Percentiles rank a stretch among this genome's conserved stretches.
Conservation (phyloP, 495 filamentous ascomycete genomes). For the Aspergillus coremiiformis region DNA sequence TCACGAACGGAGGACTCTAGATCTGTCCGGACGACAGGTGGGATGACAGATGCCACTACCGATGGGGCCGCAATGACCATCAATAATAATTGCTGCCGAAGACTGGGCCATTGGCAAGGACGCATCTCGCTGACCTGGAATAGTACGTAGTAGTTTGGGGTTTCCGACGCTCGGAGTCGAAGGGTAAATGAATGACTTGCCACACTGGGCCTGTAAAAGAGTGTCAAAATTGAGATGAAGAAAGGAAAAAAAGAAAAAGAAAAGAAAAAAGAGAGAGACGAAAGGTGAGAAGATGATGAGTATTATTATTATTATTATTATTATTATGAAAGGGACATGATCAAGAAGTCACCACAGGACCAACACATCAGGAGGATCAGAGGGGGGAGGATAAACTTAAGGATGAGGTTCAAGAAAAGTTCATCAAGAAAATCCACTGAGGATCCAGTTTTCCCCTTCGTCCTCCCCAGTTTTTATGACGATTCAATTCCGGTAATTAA, state of each 20-base stretch:
- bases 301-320: not conserved
- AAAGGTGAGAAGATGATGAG: not conserved
- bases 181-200: not conserved
- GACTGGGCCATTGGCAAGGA: not conserved
- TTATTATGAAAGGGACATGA: constrained; percentile 1
- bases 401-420: not conserved
- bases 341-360: not conserved
- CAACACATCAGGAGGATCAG: not conserved
- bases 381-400: not conserved
- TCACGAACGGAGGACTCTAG: constrained; percentile 4
- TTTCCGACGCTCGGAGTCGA: not conserved
- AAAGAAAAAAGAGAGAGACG: not conserved
- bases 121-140: not conserved
- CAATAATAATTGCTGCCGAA: not conserved
- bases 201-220: not conserved
- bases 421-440: not conserved
- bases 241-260: too few relatives aligned
- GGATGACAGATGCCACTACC: not conserved
- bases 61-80: not conserved
- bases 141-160: too few relatives aligned
- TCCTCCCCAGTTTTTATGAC: not conserved
- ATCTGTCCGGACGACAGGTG: not conserved
- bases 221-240: not conserved
- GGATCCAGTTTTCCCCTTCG: too few relatives aligned
- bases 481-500: not conserved